Evolutionary conservation across 208 protist genomes (phyloP).

Genomic region (Leishmania lainsoni): DNA sequence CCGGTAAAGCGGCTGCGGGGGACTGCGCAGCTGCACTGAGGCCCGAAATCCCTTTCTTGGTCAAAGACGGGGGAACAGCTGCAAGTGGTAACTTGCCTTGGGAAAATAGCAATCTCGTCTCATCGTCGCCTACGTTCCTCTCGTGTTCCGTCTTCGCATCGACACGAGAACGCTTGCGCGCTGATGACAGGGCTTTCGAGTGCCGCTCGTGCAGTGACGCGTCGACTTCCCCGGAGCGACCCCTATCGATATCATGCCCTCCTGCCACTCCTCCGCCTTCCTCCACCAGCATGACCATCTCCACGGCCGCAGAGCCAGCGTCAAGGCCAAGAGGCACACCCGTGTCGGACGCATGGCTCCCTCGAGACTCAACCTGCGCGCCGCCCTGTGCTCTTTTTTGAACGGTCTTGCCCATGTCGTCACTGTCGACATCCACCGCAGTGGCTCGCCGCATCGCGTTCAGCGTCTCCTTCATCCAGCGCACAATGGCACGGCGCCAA

Average conservation of each 20-base stretch:
- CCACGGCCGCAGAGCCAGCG: neutral
- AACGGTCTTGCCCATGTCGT: conserved; percentile 1
- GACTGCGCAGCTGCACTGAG: conserved; percentile 4
- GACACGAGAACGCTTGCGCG: conserved; percentile 12
- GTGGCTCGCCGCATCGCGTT: conserved; percentile 18
- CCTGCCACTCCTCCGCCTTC: neutral
- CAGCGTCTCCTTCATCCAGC: conserved; percentile 57
- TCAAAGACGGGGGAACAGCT: neutral
- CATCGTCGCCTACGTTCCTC: neutral
- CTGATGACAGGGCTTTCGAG: neutral
- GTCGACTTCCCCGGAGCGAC: neutral
- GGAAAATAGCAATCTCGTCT: neutral
- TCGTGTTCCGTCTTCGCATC: neutral
- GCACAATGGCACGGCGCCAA: conserved; percentile 76
- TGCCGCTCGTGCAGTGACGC: neutral
- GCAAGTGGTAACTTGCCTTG: neutral
- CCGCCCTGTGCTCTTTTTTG: neutral
- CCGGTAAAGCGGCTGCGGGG: neutral
- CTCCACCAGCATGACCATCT: neutral
- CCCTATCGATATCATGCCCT: neutral
- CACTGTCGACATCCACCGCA: conserved; percentile 21
- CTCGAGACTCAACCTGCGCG: neutral
- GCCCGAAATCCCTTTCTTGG: neutral
- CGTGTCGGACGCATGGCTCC: neutral
- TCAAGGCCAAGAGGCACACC: neutral